These are phyloP conservation scores for Tanacetum coccineum DNA, from an alignment of 129 eudicot species.

Conservation along the genomic window DNA sequence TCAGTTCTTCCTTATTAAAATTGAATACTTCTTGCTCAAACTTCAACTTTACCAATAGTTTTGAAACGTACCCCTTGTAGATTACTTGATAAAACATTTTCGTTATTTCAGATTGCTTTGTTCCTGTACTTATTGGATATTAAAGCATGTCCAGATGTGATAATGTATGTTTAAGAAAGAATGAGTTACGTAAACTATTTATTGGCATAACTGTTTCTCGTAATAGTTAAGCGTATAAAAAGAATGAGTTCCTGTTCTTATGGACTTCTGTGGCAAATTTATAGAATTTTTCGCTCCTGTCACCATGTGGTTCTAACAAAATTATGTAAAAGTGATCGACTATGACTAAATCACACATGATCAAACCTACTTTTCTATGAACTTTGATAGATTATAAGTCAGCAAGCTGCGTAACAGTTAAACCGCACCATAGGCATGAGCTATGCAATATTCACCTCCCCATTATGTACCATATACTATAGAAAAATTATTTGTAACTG, in stretches of 20 bases:
- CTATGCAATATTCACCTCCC: too few species aligned
- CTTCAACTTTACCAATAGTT: slow-evolving; percentile 20
- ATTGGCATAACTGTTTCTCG: too few species aligned
- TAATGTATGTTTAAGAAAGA: not conserved
- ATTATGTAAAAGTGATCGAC: not conserved
- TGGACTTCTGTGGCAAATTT: too few species aligned
- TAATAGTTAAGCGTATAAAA: too few species aligned
- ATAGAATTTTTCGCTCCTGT: not conserved
- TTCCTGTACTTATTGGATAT: not conserved
- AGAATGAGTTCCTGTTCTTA: too few species aligned
- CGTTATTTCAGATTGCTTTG: not conserved
- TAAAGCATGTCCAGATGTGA: not conserved
- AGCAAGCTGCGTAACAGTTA: not conserved
- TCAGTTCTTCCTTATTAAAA: slow-evolving; percentile 17
- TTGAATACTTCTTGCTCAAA: slow-evolving; percentile 18
- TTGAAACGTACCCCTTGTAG: not conserved
- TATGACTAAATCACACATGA: not conserved
- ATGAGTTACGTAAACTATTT: too few species aligned
- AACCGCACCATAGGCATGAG: too few species aligned
- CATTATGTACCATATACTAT: too few species aligned
- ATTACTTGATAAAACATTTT: not conserved
- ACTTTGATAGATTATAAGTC: not conserved
- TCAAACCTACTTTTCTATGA: not conserved
- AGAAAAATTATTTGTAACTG: not conserved
- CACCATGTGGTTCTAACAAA: not conserved